phyloP scores from a whole-genome alignment of 805 yeast species.

The Kodamaea neixiangensis region DNA sequence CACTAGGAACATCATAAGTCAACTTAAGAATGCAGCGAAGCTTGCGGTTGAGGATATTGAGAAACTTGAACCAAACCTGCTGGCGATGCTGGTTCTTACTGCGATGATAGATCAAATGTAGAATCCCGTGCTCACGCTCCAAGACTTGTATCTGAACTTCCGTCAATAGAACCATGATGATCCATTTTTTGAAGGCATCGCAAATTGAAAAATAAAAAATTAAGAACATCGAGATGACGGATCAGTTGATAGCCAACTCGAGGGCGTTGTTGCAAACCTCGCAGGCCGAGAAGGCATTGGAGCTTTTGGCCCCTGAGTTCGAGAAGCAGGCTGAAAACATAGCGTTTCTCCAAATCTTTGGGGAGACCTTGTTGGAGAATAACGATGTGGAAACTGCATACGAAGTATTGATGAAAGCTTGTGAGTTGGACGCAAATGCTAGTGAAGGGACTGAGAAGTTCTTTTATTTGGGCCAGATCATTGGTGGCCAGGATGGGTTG shows the following conservation, averaged over 20 bases:
- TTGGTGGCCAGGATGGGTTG: conserved; percentile 80
- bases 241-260: conserved; percentile 33
- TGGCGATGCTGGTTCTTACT: conserved; percentile 75
- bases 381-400: conserved; percentile 82
- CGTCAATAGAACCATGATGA: neutral
- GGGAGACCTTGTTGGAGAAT: conserved; percentile 77
- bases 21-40: conserved; percentile 41
- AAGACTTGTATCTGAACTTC: neutral
- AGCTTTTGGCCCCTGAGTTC: conserved; percentile 42
- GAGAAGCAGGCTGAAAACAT: conserved; percentile 35
- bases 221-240: neutral
- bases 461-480: conserved; percentile 85
- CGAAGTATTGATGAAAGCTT: conserved; percentile 56
- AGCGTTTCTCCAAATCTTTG: conserved; percentile 58
- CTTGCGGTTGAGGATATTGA: conserved; percentile 63
- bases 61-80: conserved; percentile 74
- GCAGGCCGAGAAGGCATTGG: conserved; percentile 57
- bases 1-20: conserved; percentile 24
- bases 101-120: conserved; percentile 68
- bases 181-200: neutral
- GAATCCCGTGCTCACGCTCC: conserved; percentile 53
- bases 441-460: conserved; percentile 74
- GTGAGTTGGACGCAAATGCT: conserved; percentile 71
- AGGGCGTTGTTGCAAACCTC: conserved; percentile 47
- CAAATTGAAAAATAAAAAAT: neutral